Evolutionary conservation across 441 rosid species (phyloP), one percentile per base, ranked within the genome.

Genomic region (Populus hybrid): DNA sequence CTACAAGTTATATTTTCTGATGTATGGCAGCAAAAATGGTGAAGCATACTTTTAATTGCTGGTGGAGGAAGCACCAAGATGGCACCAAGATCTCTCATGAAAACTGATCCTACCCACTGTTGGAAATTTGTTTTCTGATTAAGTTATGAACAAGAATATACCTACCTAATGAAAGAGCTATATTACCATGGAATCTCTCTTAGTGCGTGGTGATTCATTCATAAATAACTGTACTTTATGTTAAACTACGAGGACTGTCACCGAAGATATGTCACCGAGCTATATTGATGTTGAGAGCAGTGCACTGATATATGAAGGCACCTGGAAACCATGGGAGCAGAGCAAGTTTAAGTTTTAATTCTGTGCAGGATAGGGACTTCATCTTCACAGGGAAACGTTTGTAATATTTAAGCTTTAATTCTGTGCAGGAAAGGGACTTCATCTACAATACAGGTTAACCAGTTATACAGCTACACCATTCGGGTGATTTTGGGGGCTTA

Each of bases 151-250:
- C 66, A 61, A 61, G 14, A 61, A 61, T 61, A 61, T 23, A 23
- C 50, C 42, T 69, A 34, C 23, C n/a, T 64, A 50, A 30, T 50
- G 9, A 0, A 9, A 23, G 23, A 9, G 3, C 66, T 1, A 23
- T 1, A 61, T 21, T 24, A 4, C n/a, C 18, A 38, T 32, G 21
- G 65, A 50, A 79, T 74, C 72, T 69, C 72, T 69, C 34, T 75
- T 64, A n/a, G 67, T 75, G 57, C 19, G 38, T 59, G 57, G 81
- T 79, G 81, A 74, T 57, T 59, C 6, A 7, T 57, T 69, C 69
- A 50, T 35, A 18, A 2, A 7, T 42, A 2, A 69, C 36, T 38
- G 21, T 76, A 32, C 34, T 32, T 14, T 21, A 35, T 36, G 53
- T 18, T 73, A 67, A 67, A 30, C 38, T 30, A 32, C 3, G 35